phyloP scores from a whole-genome alignment of 495 filamentous ascomycete species.

The Neurospora pannonica region DNA sequence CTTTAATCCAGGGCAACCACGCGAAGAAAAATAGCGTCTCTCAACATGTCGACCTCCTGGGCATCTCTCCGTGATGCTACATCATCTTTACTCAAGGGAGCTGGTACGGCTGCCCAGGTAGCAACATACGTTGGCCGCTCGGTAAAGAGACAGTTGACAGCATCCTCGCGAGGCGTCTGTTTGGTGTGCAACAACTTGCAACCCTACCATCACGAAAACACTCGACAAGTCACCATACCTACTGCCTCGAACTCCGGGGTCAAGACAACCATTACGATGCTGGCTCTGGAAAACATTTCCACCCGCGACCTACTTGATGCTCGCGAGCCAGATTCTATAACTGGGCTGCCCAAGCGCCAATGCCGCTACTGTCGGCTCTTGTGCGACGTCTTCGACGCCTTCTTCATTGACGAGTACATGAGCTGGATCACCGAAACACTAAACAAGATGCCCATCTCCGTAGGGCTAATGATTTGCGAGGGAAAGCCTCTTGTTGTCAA shows the following conservation, averaged over 20 bases:
- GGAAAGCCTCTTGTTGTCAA: not conserved
- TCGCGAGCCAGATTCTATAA: not conserved
- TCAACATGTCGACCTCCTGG: not conserved
- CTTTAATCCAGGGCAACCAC: not conserved
- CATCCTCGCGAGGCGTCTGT: constrained; percentile 1
- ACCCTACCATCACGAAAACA: not conserved
- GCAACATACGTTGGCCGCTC: constrained; percentile 16
- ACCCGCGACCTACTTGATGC: not conserved
- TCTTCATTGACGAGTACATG: not conserved
- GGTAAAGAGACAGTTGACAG: constrained; percentile 32
- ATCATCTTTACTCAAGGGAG: not conserved
- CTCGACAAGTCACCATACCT: not conserved
- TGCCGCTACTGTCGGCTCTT: not conserved
- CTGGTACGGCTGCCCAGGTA: not conserved
- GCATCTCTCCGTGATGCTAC: not conserved
- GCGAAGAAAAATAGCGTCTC: not conserved
- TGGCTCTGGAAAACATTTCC: not conserved
- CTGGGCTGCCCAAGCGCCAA: not conserved
- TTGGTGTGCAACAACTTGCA: not conserved
- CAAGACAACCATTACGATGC: not conserved
- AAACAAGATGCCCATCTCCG: not conserved
- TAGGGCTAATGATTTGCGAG: not conserved
- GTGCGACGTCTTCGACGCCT: not conserved
- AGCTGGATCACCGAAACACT: not conserved
- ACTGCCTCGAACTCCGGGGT: not conserved